Base-by-base conservation (phyloP, 306 rosid species). In the Fagus crenata region DNA sequence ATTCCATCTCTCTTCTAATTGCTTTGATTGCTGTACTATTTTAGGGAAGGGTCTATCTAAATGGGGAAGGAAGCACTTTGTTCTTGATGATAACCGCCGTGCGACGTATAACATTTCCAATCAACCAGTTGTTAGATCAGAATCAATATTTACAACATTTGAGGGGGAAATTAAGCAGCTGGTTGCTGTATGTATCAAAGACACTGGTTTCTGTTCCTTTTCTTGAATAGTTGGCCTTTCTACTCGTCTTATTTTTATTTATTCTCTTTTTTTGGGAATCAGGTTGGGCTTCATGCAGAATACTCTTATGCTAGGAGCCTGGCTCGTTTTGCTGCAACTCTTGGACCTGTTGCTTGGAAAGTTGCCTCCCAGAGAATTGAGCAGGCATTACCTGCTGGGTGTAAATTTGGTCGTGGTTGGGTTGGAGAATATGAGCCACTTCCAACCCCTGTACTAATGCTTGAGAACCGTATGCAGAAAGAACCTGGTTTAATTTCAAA, bases 231-330 rank as follows among this genome's bases (percentile, higher is more conserved):
- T 37, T 81, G 46, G 75, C 12, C 61, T 79, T 72, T 55, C 36
- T 64, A 46, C 51, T 61, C 18, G 4, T 81, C 40, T 36, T 49
- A 37, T 79, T 43, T 73, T 72, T 78, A 81, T 70, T 74, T 56
- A 22, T 22, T 22, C 28, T 22, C 28, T 22, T 22, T 22, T 22
- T 41, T 18, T 43, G 63, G 72, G 71, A 60, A 76, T 75, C 88
- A 96, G 99, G 99, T 96, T 75, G 99, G 99, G 78, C 98, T 91
- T 82, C 99, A 92, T 81, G 97, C 97, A 8, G 99, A 96, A 59
- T 89, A 87, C 87, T 88, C 99, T 72, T 96, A 92, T 84, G 96
- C 98, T 31, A 88, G 98, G 89, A 96, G 99, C 82, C 89, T 96
- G 83, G 99, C 98, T 80, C 97, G 98, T 33, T 96, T 89, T 89